Conservation (phyloP, 148 eudicot species). For the Rhododendron williamsianum region DNA sequence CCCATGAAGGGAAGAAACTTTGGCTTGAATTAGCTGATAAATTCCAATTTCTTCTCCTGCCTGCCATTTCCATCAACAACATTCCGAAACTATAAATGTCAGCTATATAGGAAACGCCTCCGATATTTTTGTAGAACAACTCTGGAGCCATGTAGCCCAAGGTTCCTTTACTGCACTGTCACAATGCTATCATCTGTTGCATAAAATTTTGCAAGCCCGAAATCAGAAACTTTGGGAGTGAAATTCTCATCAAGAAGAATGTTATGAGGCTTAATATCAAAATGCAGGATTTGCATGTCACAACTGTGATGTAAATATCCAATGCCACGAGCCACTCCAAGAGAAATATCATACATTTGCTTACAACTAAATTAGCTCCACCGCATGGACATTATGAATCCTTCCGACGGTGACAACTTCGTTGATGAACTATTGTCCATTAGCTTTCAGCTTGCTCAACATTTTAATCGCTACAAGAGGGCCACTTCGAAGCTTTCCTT, state of each 20-base stretch:
- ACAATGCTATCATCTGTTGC: slow-evolving; percentile 7
- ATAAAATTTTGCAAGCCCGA: slow-evolving; percentile 19
- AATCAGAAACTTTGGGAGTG: slow-evolving; percentile 17
- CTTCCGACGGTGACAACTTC: slow-evolving; percentile 21
- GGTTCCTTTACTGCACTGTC: slow-evolving; percentile 4
- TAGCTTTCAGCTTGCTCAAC: background rate
- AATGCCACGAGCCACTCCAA: slow-evolving; percentile 21
- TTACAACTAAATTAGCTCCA: slow-evolving; percentile 12
- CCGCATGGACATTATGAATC: slow-evolving; percentile 20
- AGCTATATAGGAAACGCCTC: too few relatives aligned
- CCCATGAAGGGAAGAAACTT: too few relatives aligned
- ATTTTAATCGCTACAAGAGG: slow-evolving; percentile 9
- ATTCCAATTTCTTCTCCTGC: too few relatives aligned
- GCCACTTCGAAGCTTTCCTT: slow-evolving; percentile 17
- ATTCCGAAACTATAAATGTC: too few relatives aligned
- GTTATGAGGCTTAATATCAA: slow-evolving; percentile 24
- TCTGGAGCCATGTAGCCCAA: too few relatives aligned
- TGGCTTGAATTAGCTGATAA: too few relatives aligned
- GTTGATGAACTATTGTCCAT: slow-evolving; percentile 19
- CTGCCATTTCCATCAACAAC: too few relatives aligned
- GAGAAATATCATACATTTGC: slow-evolving; percentile 12
- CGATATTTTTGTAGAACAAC: too few relatives aligned
- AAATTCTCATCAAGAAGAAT: slow-evolving; percentile 21
- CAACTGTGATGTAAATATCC: slow-evolving; percentile 17
- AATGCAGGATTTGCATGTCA: slow-evolving; percentile 19